A percentile compares a stretch with the other conserved stretches of the same genome.
These are phyloP conservation scores for Euphrasia arctica DNA, from an alignment of 305 asterid species.

Conservation along the genomic window DNA sequence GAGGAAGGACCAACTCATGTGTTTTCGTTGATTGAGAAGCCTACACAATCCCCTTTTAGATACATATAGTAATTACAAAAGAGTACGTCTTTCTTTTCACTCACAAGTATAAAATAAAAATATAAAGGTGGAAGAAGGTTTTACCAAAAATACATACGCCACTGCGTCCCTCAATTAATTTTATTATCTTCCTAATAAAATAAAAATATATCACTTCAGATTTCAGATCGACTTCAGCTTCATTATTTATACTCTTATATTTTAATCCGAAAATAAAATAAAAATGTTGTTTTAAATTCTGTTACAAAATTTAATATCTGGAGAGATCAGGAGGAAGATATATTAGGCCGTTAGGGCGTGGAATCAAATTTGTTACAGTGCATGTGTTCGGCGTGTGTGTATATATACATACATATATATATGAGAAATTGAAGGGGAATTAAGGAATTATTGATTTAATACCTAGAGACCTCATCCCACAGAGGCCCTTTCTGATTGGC, in stretches of 20 bases:
- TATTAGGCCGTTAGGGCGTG: not conserved
- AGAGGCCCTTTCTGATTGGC: conserved; percentile 94
- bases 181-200: not conserved
- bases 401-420: not conserved
- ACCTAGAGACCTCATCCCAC: conserved; percentile 98
- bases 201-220: too few species aligned
- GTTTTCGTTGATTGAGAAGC: conserved; percentile 32
- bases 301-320: too few species aligned
- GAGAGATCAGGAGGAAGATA: too few species aligned
- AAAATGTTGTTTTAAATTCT: too few species aligned
- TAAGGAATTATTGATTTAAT: too few species aligned
- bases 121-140: conserved; percentile 19
- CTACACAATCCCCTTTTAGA: conserved; percentile 31
- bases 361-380: not conserved
- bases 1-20: conserved; percentile 41
- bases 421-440: not conserved
- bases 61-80: not conserved
- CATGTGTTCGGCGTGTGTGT: not conserved
- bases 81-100: conserved; percentile 23
- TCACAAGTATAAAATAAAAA: too few species aligned
- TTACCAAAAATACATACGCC: conserved; percentile 8
- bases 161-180: not conserved
- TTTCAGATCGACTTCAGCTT: too few species aligned
- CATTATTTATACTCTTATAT: too few species aligned
- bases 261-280: too few species aligned